Evolutionary conservation across 2,329 filamentous ascomycete species (phyloP).

Genomic region (Myriosclerotinia duriaeana): DNA sequence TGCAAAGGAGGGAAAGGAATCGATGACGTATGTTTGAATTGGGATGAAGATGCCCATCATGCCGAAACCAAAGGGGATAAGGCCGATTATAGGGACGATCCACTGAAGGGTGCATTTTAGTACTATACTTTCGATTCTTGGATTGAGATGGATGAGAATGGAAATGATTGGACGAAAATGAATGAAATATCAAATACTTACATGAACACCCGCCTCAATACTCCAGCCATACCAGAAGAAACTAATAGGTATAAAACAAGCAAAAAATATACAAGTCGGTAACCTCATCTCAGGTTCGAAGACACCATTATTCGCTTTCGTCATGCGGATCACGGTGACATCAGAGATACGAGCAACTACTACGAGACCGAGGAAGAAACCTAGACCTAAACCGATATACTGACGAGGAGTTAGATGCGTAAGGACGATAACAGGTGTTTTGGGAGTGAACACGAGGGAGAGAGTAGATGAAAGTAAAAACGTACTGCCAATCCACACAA

Average conservation of each 20-base stretch:
- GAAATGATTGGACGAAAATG: neutral
- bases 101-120: constrained; percentile 41
- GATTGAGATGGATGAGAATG: neutral
- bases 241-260: constrained; percentile 47
- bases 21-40: constrained; percentile 50
- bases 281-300: constrained; percentile 40
- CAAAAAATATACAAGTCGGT: constrained; percentile 48
- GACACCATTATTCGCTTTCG: constrained; percentile 44
- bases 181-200: constrained; percentile 27
- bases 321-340: constrained; percentile 48
- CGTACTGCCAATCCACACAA: constrained; percentile 44
- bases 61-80: constrained; percentile 47
- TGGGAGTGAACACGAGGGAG: neutral
- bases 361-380: constrained; percentile 44
- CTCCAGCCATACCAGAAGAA: constrained; percentile 55
- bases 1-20: constrained; percentile 46
- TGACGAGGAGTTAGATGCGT: neutral
- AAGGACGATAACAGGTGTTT: neutral
- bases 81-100: constrained; percentile 48
- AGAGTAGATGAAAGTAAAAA: neutral
- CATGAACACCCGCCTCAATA: constrained; percentile 43
- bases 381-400: constrained; percentile 48
- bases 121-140: constrained; percentile 28
- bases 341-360: constrained; percentile 49
- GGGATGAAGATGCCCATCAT: constrained; percentile 48